Conservation (phyloP, 139 green algal genomes). For the Chlorella sp. region DNA sequence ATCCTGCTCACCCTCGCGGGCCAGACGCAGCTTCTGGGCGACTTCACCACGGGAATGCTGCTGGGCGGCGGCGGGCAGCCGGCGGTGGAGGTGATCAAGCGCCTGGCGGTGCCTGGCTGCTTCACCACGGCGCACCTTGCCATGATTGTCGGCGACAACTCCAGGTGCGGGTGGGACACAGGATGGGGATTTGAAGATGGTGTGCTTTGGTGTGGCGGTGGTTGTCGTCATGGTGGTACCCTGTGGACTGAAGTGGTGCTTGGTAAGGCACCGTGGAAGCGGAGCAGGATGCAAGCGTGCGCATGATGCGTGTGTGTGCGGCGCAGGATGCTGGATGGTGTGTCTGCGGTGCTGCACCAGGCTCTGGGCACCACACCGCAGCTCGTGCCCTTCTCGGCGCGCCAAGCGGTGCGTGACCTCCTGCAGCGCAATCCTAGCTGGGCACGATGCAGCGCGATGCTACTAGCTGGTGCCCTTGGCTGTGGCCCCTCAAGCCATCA, state of each 20-base stretch:
- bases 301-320: not conserved
- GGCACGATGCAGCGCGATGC: no score
- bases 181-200: not conserved
- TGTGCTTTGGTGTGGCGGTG: no score
- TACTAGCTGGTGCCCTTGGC: no score
- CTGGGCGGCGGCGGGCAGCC: not conserved
- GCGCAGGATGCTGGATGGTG: not conserved
- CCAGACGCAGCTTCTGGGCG: conserved; percentile 25
- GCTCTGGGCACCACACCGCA: not conserved
- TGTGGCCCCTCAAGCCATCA: no score
- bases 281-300: not conserved
- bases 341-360: conserved; percentile 12
- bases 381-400: not conserved
- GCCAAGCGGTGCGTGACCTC: not conserved
- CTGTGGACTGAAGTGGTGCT: not conserved
- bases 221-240: not conserved
- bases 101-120: conserved; percentile 2
- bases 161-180: not conserved
- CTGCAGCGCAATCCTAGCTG: no score
- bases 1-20: conserved; percentile 56
- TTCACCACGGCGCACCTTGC: conserved; percentile 40
- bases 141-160: conserved; percentile 42
- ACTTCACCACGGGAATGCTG: no score
- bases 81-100: conserved; percentile 1
- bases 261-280: not conserved